Conservation (phyloP, 176 grass and related monocot species). For the Hyparrhenia diplandra region DNA sequence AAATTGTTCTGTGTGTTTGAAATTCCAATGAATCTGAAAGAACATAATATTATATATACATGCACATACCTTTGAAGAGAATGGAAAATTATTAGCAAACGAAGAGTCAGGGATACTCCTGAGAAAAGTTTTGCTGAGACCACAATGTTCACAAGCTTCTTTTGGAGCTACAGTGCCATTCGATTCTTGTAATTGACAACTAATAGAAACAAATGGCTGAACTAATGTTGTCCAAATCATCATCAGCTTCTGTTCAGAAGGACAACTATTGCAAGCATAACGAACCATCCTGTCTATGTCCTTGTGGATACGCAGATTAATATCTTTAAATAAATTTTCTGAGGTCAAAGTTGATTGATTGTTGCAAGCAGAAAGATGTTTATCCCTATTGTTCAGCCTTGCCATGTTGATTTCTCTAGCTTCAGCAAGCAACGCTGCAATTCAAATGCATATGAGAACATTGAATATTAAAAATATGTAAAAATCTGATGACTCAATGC, state of each 20-base stretch:
- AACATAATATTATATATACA: neutral
- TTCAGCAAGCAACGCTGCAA: constrained; percentile 45
- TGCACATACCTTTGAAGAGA: constrained; percentile 29
- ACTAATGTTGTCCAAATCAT: constrained; percentile 36
- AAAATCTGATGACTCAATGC: neutral
- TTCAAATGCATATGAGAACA: neutral
- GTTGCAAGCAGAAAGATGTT: neutral
- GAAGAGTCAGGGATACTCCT: neutral
- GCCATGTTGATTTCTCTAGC: constrained; percentile 25
- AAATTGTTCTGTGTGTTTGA: neutral
- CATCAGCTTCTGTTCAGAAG: constrained; percentile 26
- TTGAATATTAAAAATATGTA: neutral
- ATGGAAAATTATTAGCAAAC: neutral
- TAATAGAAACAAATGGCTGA: constrained; percentile 19
- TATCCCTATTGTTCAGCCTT: neutral
- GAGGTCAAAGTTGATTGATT: neutral
- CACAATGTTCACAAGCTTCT: constrained; percentile 37
- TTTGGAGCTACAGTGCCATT: neutral
- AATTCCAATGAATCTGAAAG: constrained; percentile 14
- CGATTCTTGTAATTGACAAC: neutral
- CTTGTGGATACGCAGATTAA: constrained; percentile 15
- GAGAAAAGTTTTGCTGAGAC: neutral
- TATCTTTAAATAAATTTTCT: neutral
- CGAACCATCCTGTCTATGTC: constrained; percentile 34
- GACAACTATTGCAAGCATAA: neutral